Evolutionary conservation across 2,329 filamentous ascomycete genomes (phyloP).

Genomic region (Myriosclerotinia scirpicola): DNA sequence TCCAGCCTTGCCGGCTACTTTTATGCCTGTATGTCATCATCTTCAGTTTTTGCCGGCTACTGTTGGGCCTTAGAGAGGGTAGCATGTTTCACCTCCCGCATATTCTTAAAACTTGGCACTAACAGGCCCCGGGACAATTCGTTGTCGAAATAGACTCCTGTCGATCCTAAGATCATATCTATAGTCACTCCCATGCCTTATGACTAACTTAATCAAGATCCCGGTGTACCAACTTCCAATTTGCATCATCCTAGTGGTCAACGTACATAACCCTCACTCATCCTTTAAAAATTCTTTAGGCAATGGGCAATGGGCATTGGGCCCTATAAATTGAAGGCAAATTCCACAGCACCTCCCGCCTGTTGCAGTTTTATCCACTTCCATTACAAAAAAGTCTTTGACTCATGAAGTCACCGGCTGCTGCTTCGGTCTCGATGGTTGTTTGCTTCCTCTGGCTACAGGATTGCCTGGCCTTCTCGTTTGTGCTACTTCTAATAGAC

Average conservation of each 20-base stretch:
- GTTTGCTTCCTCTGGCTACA: conserved; percentile 1
- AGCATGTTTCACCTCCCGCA: conserved; percentile 6
- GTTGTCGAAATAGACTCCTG: neutral
- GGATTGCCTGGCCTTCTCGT: neutral
- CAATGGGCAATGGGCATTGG: neutral
- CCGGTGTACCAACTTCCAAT: neutral
- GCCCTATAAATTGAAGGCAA: neutral
- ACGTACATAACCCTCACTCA: neutral
- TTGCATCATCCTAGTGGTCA: conserved; percentile 13
- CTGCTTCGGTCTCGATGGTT: conserved; percentile 18
- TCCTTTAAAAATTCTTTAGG: neutral
- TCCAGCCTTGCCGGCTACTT: neutral
- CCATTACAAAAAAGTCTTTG: conserved; percentile 27
- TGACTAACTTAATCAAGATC: neutral
- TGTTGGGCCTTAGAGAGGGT: neutral
- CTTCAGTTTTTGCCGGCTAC: neutral
- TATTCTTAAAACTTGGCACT: neutral
- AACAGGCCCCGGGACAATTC: neutral
- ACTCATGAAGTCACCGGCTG: conserved; percentile 31
- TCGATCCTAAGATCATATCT: neutral
- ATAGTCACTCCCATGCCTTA: neutral
- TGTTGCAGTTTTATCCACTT: conserved; percentile 28
- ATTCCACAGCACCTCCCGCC: neutral
- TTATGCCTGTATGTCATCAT: neutral
- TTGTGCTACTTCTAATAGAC: neutral